phyloP scores from a whole-genome alignment of 495 filamentous ascomycete genomes.

The Cenococcum geophilum region DNA sequence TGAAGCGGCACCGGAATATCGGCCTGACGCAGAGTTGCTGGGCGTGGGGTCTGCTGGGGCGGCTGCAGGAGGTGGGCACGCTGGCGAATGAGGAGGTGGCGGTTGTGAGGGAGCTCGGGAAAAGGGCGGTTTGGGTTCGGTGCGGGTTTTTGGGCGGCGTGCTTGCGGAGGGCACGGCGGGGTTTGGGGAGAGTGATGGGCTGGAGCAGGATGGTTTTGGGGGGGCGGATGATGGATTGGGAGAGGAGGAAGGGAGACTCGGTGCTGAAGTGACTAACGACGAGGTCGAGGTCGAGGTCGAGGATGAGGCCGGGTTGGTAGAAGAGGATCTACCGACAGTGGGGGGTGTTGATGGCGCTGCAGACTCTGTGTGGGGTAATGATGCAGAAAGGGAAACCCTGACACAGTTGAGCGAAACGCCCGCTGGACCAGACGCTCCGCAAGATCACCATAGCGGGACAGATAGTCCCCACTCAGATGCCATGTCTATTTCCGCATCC shows the following conservation, averaged over 20 bases:
- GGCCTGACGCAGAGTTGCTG: slow-evolving; percentile 49
- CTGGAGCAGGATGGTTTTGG: not conserved
- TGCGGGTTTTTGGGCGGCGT: slow-evolving; percentile 24
- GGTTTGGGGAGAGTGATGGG: slow-evolving; percentile 19
- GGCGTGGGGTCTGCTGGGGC: slow-evolving; percentile 58
- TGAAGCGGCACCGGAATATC: slow-evolving; percentile 45
- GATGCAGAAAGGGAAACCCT: no score
- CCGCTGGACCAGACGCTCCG: no score
- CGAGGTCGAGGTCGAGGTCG: no score
- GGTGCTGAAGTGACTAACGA: slow-evolving; percentile 5
- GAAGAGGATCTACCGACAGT: no score
- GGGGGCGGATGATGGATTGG: not conserved
- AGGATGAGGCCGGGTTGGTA: no score
- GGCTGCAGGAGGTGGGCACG: slow-evolving; percentile 51
- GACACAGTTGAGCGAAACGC: no score
- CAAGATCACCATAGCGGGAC: slow-evolving; percentile 12
- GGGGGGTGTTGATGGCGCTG: no score
- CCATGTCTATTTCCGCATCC: not conserved
- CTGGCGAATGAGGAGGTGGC: slow-evolving; percentile 53
- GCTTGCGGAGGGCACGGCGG: slow-evolving; percentile 27
- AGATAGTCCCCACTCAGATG: not conserved
- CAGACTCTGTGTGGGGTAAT: no score
- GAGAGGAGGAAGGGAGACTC: not conserved
- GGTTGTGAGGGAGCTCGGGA: slow-evolving; percentile 53
- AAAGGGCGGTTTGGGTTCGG: slow-evolving; percentile 46